Base-by-base conservation (phyloP, 441 rosid genomes). In the Gossypium trilobum region DNA sequence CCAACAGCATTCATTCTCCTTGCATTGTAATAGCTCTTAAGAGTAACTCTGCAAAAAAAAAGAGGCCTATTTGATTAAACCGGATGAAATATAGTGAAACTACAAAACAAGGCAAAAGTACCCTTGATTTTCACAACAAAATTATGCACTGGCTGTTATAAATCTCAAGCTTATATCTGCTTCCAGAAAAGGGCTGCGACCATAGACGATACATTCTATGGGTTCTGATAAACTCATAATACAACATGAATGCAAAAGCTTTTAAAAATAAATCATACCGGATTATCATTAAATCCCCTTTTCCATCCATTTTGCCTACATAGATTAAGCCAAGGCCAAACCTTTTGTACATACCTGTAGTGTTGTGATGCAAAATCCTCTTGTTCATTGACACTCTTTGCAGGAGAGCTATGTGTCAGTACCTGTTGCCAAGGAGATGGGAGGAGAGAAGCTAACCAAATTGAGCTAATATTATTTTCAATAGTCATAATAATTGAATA, bases 1-100 rank as follows among this genome's bases (percentile, higher is more conserved):
- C 87, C 84, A 79, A 91, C 86, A 80, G 93, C 96, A 75, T 90
- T 95, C 91, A 90, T 83, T 85, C 90, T 91, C 78, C 97, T 8
- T 54, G 58, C 58, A 54, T 94, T 23, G 96, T 91, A 33, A 93
- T 76, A 70, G 94, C 90, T 80, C 98, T 86, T 36, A 19, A 96
- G 97, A 54, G 96, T 94, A 80, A 90, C 92, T 82, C 83, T 88
- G 96, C 77, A 89, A 73, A 78, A 94, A 87, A 3, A 22, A 22
- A 16, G 3, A 6, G 72, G 91, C 97, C 98, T 87, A 78, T 67
- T 74, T 51, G 19, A 52, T 8, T 14, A 25, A 46, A 77, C 73
- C 73, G 66, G 33, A 16, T 36, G 48, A 68, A 23, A 65, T 36
- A 55, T 14, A 57, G 48, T 46, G 81, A 33, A 29, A 68, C 67